Evolutionary conservation across 2,329 filamentous ascomycete species (phyloP).

Genomic region (Alternaria rosae): DNA sequence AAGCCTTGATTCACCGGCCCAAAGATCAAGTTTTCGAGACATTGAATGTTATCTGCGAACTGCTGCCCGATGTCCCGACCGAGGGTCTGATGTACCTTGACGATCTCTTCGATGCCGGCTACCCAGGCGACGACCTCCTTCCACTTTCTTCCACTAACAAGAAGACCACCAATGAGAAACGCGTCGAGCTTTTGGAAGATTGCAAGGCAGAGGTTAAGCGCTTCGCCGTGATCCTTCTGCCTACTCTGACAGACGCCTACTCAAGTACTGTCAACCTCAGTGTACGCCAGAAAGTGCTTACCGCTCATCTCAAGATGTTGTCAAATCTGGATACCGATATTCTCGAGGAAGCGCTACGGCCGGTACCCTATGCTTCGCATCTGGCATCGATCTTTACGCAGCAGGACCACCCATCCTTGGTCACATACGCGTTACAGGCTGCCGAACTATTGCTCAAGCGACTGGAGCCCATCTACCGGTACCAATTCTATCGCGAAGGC

Average conservation of each 20-base stretch:
- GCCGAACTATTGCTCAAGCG: slow-evolving; percentile 86
- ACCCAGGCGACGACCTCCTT: slow-evolving; percentile 56
- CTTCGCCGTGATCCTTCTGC: slow-evolving; percentile 91
- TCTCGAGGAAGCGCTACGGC: slow-evolving; percentile 81
- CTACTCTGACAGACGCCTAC: slow-evolving; percentile 94
- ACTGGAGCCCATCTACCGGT: slow-evolving; percentile 86
- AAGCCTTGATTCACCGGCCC: slow-evolving; percentile 93
- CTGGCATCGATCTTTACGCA: slow-evolving; percentile 94
- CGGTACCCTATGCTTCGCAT: slow-evolving; percentile 95
- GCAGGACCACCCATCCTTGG: slow-evolving; percentile 86
- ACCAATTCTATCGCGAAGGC: slow-evolving; percentile 96
- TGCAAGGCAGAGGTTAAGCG: slow-evolving; percentile 88
- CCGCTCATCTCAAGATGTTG: slow-evolving; percentile 97
- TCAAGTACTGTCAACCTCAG: slow-evolving; percentile 96
- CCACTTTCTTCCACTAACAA: slow-evolving; percentile 55
- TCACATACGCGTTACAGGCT: slow-evolving; percentile 86
- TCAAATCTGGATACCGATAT: slow-evolving; percentile 90
- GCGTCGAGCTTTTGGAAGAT: slow-evolving; percentile 79
- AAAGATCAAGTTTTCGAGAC: slow-evolving; percentile 97
- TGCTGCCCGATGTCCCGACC: slow-evolving; percentile 77
- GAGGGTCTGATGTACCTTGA: slow-evolving; percentile 62
- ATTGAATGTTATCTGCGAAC: slow-evolving; percentile 94
- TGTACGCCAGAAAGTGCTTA: slow-evolving; percentile 93
- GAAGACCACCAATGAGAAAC: slow-evolving; percentile 76
- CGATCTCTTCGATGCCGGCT: slow-evolving; percentile 58